A percentile compares a stretch with the other conserved stretches of the same genome.
Conservation (phyloP, 2,329 filamentous ascomycete species). For the Chrysoporthe cubensis region DNA sequence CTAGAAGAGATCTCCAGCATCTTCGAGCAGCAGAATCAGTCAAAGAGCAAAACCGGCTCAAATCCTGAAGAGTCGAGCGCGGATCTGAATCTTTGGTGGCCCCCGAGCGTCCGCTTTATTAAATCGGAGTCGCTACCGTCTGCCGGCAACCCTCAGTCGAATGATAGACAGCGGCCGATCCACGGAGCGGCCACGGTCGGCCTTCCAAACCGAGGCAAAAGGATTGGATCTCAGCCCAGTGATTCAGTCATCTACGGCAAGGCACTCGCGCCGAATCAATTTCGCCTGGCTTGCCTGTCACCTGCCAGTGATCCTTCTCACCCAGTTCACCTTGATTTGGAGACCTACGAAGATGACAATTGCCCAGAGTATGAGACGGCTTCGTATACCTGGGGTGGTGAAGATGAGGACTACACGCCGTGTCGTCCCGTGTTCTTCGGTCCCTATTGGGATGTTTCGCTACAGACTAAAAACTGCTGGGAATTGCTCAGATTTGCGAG, state of each 20-base stretch:
- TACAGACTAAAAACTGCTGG: conserved; percentile 37
- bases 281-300: not conserved
- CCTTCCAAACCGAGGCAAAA: not conserved
- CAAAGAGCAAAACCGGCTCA: not conserved
- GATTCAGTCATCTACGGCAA: not conserved
- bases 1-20: not conserved
- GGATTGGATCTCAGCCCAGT: not conserved
- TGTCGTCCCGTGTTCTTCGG: conserved; percentile 34
- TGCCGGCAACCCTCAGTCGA: not conserved
- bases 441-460: conserved; percentile 35
- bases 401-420: conserved; percentile 32
- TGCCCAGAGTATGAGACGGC: conserved; percentile 37
- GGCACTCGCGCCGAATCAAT: not conserved
- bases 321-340: conserved; percentile 29
- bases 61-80: not conserved
- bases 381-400: conserved; percentile 38
- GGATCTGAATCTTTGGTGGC: not conserved
- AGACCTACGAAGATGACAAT: conserved; percentile 26
- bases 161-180: not conserved
- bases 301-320: not conserved
- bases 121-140: not conserved
- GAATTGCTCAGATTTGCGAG: conserved; percentile 32
- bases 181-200: not conserved
- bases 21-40: not conserved
- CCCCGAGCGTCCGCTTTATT: not conserved